These are phyloP conservation scores for Colletotrichum lindemuthianum DNA, from an alignment of 2,329 filamentous ascomycete species.

Conservation along the genomic window DNA sequence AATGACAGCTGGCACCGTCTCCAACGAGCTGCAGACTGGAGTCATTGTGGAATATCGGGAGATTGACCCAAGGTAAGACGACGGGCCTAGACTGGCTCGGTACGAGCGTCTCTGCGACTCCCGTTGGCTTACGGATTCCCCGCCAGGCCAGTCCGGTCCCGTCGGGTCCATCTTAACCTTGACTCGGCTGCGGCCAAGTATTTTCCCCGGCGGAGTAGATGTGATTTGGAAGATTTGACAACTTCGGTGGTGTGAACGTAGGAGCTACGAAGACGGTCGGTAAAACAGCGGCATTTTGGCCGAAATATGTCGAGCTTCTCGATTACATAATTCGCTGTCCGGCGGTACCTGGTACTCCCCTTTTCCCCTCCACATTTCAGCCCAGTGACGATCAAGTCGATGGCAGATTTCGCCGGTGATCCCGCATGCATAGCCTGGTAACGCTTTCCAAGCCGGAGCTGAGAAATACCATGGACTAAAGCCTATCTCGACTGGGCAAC, in stretches of 20 bases:
- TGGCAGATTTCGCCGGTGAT: no score
- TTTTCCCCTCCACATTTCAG: no score
- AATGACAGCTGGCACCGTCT: neutral
- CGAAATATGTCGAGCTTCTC: no score
- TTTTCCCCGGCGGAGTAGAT: constrained; percentile 8
- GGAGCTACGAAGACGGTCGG: no score
- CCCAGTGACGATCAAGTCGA: no score
- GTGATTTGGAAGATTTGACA: no score
- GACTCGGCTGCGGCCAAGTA: constrained; percentile 25
- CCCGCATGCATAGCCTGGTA: no score
- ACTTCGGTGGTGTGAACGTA: no score
- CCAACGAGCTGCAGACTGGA: constrained; percentile 12
- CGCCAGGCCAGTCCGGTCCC: neutral
- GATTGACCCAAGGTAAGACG: constrained; percentile 4
- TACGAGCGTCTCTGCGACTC: neutral
- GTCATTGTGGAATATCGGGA: constrained; percentile 4
- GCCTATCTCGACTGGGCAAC: constrained; percentile 8
- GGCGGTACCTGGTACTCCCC: no score
- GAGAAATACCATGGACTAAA: constrained; percentile 3
- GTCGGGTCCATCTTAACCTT: constrained; percentile 3
- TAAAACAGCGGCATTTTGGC: no score
- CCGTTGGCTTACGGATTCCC: neutral
- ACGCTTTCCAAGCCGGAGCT: neutral
- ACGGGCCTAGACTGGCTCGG: neutral
- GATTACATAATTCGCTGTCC: no score